Percentiles rank a stretch among this genome's conserved stretches.
phyloP scores from a whole-genome alignment of 768 basidiomycete species.

The Boletus tomentosulus region DNA sequence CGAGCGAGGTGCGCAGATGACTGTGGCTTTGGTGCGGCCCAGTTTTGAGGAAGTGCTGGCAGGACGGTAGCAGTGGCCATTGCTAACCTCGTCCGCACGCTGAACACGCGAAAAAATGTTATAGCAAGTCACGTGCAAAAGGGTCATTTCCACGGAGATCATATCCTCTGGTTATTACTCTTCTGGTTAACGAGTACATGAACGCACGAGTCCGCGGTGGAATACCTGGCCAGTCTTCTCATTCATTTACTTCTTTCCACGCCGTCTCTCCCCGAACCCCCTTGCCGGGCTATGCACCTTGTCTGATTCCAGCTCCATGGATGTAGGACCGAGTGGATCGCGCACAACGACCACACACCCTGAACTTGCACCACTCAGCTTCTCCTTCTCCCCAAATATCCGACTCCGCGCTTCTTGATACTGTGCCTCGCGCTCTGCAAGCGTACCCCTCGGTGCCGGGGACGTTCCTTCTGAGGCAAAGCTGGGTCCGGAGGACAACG shows the following conservation, averaged over 20 bases:
- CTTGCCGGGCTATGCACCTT: slow-evolving; percentile 7
- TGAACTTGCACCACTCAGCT: neutral
- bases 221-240: neutral
- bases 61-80: slow-evolving; percentile 27
- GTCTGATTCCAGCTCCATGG: slow-evolving; percentile 3
- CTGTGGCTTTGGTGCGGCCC: slow-evolving; percentile 15
- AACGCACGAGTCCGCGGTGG: slow-evolving; percentile 6
- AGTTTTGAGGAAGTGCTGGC: slow-evolving; percentile 23
- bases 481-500: slow-evolving; percentile 12
- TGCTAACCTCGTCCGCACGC: neutral
- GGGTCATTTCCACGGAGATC: slow-evolving; percentile 15
- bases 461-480: slow-evolving; percentile 12
- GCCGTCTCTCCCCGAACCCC: slow-evolving; percentile 28
- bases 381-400: slow-evolving; percentile 51
- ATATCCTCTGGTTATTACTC: too few relatives aligned
- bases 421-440: slow-evolving; percentile 66
- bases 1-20: slow-evolving; percentile 22
- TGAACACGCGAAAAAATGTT: neutral
- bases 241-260: slow-evolving; percentile 11
- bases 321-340: slow-evolving; percentile 32
- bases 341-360: slow-evolving; percentile 21
- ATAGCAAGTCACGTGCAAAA: slow-evolving; percentile 15
- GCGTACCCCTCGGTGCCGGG: slow-evolving; percentile 25
- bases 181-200: neutral
- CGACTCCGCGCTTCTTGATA: slow-evolving; percentile 72